These are phyloP conservation scores for Dalechampia spathulata DNA, from an alignment of 441 rosid genomes.

Conservation along the genomic window DNA sequence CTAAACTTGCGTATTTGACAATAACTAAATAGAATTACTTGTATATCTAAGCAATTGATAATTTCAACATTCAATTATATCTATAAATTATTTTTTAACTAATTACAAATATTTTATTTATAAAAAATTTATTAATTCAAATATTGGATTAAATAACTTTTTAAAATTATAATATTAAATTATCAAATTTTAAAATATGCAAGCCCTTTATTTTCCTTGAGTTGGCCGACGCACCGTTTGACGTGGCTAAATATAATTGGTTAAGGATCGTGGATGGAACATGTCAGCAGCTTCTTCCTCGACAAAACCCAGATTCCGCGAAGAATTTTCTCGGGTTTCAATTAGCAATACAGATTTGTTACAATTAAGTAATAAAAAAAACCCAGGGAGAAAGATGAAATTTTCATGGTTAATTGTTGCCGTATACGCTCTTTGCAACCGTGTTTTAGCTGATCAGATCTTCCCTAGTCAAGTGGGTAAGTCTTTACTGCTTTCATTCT, in stretches of 20 bases:
- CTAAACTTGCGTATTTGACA: too few species aligned
- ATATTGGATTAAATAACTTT: too few species aligned
- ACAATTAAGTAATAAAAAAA: neutral
- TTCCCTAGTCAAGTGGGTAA: conserved; percentile 61
- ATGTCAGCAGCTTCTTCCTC: neutral
- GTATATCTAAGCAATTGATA: too few species aligned
- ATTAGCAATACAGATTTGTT: neutral
- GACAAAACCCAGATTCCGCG: neutral
- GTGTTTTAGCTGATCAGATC: conserved; percentile 53
- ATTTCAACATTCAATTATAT: too few species aligned
- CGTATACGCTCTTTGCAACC: conserved; percentile 15
- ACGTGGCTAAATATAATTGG: conserved; percentile 30
- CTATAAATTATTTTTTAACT: too few species aligned
- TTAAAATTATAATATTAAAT: too few species aligned
- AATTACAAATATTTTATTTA: too few species aligned
- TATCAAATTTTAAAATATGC: too few species aligned
- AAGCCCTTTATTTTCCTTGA: too few species aligned
- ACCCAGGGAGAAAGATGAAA: conserved; percentile 13
- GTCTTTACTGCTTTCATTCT: neutral
- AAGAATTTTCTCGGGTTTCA: neutral
- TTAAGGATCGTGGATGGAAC: neutral
- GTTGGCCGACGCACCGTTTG: neutral
- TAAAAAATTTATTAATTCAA: too few species aligned
- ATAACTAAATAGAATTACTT: too few species aligned
- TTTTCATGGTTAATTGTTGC: conserved; percentile 22